Conservation (phyloP, 2,329 filamentous ascomycete species). For the Hypoxylon sp. region DNA sequence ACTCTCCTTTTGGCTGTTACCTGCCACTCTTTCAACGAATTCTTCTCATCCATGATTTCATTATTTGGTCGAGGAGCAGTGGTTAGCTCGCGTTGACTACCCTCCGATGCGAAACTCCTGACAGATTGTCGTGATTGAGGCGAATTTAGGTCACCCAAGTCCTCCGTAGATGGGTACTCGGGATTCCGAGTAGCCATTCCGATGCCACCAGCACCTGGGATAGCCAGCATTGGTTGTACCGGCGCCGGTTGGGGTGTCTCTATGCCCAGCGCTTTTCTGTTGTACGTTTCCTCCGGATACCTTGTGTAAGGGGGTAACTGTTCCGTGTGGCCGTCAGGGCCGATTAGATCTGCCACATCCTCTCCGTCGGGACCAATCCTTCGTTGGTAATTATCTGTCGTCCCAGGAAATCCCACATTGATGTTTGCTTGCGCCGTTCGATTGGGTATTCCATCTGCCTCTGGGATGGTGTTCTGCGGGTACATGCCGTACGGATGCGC, state of each 20-base stretch:
- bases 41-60: constrained; percentile 63
- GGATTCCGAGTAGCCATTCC: constrained; percentile 74
- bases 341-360: constrained; percentile 88
- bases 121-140: constrained; percentile 67
- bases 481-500: constrained; percentile 91
- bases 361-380: constrained; percentile 85
- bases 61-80: constrained; percentile 57
- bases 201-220: constrained; percentile 73
- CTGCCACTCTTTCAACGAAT: constrained; percentile 66
- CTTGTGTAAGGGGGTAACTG: constrained; percentile 92
- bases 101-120: constrained; percentile 66
- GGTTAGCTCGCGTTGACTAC: constrained; percentile 70
- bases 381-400: constrained; percentile 77
- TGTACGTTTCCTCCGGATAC: constrained; percentile 82
- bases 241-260: constrained; percentile 46
- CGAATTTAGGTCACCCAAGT: constrained; percentile 60
- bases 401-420: constrained; percentile 81
- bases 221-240: constrained; percentile 50
- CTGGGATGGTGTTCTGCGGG: constrained; percentile 79
- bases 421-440: constrained; percentile 61
- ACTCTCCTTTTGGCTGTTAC: constrained; percentile 67
- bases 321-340: constrained; percentile 89
- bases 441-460: constrained; percentile 61
- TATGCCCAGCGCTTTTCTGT: constrained; percentile 65
- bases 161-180: constrained; percentile 72